These are phyloP conservation scores for Lactarius trivialis DNA, from an alignment of 768 basidiomycete genomes.

Conservation along the genomic window DNA sequence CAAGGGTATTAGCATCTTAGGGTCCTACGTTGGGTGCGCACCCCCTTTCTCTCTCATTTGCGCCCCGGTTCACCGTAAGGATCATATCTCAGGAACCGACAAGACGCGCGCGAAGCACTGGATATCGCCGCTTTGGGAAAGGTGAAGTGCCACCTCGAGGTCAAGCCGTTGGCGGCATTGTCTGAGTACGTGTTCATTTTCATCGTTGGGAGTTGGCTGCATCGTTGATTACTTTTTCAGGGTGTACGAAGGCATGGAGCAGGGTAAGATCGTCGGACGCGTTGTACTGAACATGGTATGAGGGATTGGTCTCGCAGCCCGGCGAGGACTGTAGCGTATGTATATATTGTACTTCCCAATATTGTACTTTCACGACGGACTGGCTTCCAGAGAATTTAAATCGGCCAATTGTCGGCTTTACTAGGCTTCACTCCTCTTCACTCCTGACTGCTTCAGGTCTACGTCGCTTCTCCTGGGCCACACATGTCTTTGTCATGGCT, in stretches of 20 bases:
- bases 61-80: neutral
- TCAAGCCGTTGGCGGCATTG: slow-evolving; percentile 46
- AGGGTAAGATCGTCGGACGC: slow-evolving; percentile 28
- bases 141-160: slow-evolving; percentile 52
- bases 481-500: no score
- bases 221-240: slow-evolving; percentile 20
- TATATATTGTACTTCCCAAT: neutral
- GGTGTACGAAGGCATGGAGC: slow-evolving; percentile 36
- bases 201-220: neutral
- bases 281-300: slow-evolving; percentile 10
- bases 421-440: no score
- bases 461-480: no score
- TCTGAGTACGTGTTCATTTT: slow-evolving; percentile 37
- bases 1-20: slow-evolving; percentile 54
- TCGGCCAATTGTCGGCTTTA: neutral
- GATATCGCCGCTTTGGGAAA: slow-evolving; percentile 65
- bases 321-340: neutral
- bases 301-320: neutral
- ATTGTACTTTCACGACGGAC: neutral
- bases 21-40: slow-evolving; percentile 35
- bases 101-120: slow-evolving; percentile 78
- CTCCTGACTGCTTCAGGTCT: no score
- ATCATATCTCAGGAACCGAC: slow-evolving; percentile 55
- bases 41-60: neutral
- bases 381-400: neutral